Base-by-base conservation (phyloP, 441 rosid species). In the Cnidoscolus chayamansa region DNA sequence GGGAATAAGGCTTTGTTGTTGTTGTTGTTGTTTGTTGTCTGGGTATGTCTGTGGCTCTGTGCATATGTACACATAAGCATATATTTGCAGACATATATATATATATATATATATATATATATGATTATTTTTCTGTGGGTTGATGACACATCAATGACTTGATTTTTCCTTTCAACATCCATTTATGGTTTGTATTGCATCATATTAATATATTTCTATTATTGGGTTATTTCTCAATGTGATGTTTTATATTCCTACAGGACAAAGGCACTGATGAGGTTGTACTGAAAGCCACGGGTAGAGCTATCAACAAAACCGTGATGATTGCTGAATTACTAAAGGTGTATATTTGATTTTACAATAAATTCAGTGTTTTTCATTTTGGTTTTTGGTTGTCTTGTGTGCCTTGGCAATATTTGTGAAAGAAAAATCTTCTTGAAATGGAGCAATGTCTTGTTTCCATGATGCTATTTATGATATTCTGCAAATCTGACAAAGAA, bases 271-370 rank as follows among this genome's bases (percentile, higher is more conserved):
- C 87, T 2, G 80, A 58, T 53, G 96, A 90, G 73, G 86, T 92
- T 79, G 85, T 85, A 58, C 84, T 92, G 77, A 92, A 92, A 80
- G 97, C 96, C 43, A 88, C 87, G 74, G 96, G 97, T 32, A 87
- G 94, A 81, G 94, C 96, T 64, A 92, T 92, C 70, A 92, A 86
- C 79, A 92, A 92, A 88, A 88, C 88, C 68, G 94, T 90, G 68
- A 83, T 83, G 81, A 90, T 92, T 75, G 91, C 86, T 30, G 94
- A 92, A 80, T 80, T 90, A 19, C 79, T 92, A 43, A 92, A 92
- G 97, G 97, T 87, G 10, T 16, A 7, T 19, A 40, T 68, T 40
- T 47, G 16, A 10, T 68, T 35, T 57, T 19, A 11, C 7, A 10
- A 16, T 17, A 10, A 40, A 4, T 7, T 0, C 47, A 25, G 8